These are phyloP conservation scores for Fusarium bactridioides DNA, from an alignment of 2,329 filamentous ascomycete species.

Conservation along the genomic window DNA sequence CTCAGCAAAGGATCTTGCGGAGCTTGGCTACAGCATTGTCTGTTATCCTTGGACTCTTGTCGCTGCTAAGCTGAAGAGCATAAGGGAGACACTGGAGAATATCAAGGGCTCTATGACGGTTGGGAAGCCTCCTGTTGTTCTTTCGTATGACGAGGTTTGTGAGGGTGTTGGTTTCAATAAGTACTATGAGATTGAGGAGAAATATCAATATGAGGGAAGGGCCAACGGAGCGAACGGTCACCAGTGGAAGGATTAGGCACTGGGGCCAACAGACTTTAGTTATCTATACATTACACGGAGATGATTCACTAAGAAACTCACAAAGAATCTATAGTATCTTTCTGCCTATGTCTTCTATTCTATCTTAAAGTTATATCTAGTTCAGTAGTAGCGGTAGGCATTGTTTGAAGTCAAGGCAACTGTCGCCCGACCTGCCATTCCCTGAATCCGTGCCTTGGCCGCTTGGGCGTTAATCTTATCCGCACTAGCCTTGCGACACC, in stretches of 20 bases:
- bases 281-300: neutral
- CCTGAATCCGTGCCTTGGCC: too few relatives aligned
- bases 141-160: constrained; percentile 54
- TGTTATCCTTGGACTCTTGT: constrained; percentile 56
- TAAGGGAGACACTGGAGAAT: constrained; percentile 47
- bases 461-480: too few relatives aligned
- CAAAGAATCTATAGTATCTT: fast-evolving
- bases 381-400: too few relatives aligned
- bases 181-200: constrained; percentile 44
- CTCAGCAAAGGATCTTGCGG: constrained; percentile 45
- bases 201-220: constrained; percentile 31
- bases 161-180: constrained; percentile 56
- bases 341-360: too few relatives aligned
- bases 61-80: constrained; percentile 52
- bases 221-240: constrained; percentile 16
- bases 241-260: constrained; percentile 18
- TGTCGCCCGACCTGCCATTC: too few relatives aligned
- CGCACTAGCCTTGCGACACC: too few relatives aligned
- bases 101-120: constrained; percentile 53
- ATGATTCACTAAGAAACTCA: neutral
- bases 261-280: fast-evolving
- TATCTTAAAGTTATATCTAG: too few relatives aligned
- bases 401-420: too few relatives aligned
- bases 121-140: constrained; percentile 52
- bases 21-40: constrained; percentile 51